A percentile compares a stretch with the other conserved stretches of the same genome.
These are phyloP conservation scores for Emericellopsis terricola DNA, from an alignment of 495 filamentous ascomycete species.

Conservation along the genomic window DNA sequence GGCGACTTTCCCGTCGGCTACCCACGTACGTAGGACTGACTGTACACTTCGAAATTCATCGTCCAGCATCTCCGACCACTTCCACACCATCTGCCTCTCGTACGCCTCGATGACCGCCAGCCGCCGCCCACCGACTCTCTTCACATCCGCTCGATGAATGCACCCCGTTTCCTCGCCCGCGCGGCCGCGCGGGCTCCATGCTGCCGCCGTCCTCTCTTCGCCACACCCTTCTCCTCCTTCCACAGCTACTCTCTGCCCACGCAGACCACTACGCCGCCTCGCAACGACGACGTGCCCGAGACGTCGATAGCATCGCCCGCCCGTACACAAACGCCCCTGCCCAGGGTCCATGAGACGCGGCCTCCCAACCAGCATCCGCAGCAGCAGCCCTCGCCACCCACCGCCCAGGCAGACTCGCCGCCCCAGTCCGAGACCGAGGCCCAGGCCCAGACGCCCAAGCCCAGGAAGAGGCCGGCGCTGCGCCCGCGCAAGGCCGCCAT, in stretches of 20 bases:
- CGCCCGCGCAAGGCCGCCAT: slow-evolving; percentile 82
- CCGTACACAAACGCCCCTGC: slow-evolving; percentile 13
- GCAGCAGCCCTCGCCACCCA: slow-evolving; percentile 5
- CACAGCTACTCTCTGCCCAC: slow-evolving; percentile 52
- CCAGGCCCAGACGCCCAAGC: slow-evolving; percentile 45
- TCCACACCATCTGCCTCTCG: not conserved
- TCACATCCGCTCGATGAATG: not conserved
- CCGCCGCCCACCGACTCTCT: not conserved
- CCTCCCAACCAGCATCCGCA: slow-evolving; percentile 20
- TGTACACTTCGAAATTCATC: not conserved
- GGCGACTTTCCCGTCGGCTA: too few relatives aligned
- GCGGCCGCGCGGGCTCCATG: slow-evolving; percentile 6
- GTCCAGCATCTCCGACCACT: not conserved
- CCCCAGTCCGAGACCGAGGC: slow-evolving; percentile 26
- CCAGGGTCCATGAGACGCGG: slow-evolving; percentile 34
- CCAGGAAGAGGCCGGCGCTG: slow-evolving; percentile 45
- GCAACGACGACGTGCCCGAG: slow-evolving; percentile 45
- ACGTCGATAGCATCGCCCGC: slow-evolving; percentile 44
- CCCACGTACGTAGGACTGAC: too few relatives aligned
- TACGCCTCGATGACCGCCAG: not conserved
- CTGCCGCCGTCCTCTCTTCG: slow-evolving; percentile 47
- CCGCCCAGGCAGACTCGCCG: not conserved
- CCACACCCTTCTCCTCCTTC: slow-evolving; percentile 42
- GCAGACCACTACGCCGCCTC: slow-evolving; percentile 40
- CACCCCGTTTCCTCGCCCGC: not conserved